A percentile compares a stretch with the other conserved stretches of the same genome.
Evolutionary conservation across 2,329 filamentous ascomycete species (phyloP).

Genomic region (Herpotrichia juniperi): DNA sequence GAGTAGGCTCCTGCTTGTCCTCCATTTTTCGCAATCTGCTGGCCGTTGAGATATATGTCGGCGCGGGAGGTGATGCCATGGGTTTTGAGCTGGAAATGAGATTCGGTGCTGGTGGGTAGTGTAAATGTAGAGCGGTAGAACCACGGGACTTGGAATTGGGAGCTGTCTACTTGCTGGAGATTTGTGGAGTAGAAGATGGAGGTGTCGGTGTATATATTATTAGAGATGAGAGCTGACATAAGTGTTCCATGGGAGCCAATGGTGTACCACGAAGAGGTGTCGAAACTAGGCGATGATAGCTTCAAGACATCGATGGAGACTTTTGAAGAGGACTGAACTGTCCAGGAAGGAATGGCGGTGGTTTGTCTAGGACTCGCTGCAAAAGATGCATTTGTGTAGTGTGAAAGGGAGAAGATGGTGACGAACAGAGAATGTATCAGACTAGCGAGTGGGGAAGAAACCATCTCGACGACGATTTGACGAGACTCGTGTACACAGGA

Average conservation of each 20-base stretch:
- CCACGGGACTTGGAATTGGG: conserved; percentile 62
- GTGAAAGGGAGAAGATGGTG: not conserved
- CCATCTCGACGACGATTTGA: not conserved
- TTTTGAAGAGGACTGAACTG: conserved; percentile 22
- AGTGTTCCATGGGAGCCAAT: conserved; percentile 59
- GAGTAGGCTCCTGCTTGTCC: conserved; percentile 63
- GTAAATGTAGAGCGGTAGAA: conserved; percentile 63
- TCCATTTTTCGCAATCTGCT: conserved; percentile 55
- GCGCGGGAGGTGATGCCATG: conserved; percentile 66
- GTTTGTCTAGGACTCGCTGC: conserved; percentile 9
- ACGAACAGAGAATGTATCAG: not conserved
- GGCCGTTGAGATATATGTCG: conserved; percentile 66
- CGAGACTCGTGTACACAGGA: too few relatives aligned
- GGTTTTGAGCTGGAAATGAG: conserved; percentile 61
- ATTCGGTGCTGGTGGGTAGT: conserved; percentile 33
- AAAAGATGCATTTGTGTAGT: conserved; percentile 4
- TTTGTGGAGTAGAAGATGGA: conserved; percentile 63
- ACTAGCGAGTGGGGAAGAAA: not conserved
- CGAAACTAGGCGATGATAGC: conserved; percentile 29
- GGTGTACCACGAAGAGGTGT: conserved; percentile 60
- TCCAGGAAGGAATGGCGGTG: conserved; percentile 25
- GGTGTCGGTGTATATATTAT: conserved; percentile 58
- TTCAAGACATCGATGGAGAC: conserved; percentile 14
- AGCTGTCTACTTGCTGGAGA: conserved; percentile 52
- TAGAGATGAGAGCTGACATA: conserved; percentile 63